phyloP scores from a whole-genome alignment of 768 basidiomycete genomes.

The Exsudoporus frostii region DNA sequence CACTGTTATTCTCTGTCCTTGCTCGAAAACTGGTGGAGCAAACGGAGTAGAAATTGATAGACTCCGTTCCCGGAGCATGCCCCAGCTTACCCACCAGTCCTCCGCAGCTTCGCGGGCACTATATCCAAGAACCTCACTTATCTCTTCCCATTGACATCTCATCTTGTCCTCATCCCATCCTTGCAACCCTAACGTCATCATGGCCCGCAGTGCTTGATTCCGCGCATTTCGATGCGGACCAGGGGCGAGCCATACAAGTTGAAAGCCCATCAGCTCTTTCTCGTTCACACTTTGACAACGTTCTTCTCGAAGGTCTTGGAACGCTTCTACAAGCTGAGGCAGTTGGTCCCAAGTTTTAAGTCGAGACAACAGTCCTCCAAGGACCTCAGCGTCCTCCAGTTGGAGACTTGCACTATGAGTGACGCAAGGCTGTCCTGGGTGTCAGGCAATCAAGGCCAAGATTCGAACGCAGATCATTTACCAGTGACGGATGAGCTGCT shows the following conservation, averaged over 20 bases:
- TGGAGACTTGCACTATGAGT: slow-evolving; percentile 32
- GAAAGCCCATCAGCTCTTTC: slow-evolving; percentile 41
- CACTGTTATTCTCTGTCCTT: not conserved
- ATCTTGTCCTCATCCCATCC: slow-evolving; percentile 46
- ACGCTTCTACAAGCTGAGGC: slow-evolving; percentile 46
- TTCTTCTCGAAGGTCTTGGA: slow-evolving; percentile 52
- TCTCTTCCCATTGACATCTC: slow-evolving; percentile 48
- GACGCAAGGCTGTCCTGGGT: slow-evolving; percentile 42
- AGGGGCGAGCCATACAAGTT: slow-evolving; percentile 38
- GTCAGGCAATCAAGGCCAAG: not conserved
- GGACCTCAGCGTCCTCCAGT: slow-evolving; percentile 29
- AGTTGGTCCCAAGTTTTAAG: slow-evolving; percentile 44
- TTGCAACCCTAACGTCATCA: slow-evolving; percentile 14
- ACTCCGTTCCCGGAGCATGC: slow-evolving; percentile 38
- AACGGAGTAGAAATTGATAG: not conserved
- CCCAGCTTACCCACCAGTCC: slow-evolving; percentile 62
- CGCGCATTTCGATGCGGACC: slow-evolving; percentile 43
- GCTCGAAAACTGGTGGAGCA: not conserved
- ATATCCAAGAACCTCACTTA: slow-evolving; percentile 45
- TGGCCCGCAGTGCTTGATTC: slow-evolving; percentile 34
- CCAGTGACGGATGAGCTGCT: slow-evolving; percentile 54
- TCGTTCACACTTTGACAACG: slow-evolving; percentile 40
- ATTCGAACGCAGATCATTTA: slow-evolving; percentile 21
- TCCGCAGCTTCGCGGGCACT: slow-evolving; percentile 53
- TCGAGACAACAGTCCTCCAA: slow-evolving; percentile 34